A percentile compares a stretch with the other conserved stretches of the same genome.
Evolutionary conservation across 2,329 filamentous ascomycete species (phyloP).

Genomic region (Westerdykella ornata): DNA sequence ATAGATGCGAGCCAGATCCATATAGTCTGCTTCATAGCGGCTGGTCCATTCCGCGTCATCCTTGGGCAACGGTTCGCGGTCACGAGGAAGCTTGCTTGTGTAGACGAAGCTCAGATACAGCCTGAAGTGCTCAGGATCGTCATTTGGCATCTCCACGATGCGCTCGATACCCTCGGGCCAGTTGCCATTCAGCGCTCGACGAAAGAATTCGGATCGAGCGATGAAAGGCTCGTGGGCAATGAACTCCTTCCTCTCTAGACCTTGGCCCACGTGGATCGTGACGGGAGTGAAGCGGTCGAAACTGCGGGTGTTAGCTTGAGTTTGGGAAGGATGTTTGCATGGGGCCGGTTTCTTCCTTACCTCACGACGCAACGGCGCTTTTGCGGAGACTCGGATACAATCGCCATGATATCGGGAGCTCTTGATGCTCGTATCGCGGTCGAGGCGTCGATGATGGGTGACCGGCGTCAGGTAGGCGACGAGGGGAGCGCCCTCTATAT

Average conservation of each 20-base stretch:
- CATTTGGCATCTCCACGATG: conserved; percentile 5
- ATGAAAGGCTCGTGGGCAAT: conserved; percentile 9
- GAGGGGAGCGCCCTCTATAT: background rate
- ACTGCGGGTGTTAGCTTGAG: background rate
- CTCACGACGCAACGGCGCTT: background rate
- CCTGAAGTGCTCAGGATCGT: conserved; percentile 7
- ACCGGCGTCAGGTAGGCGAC: background rate
- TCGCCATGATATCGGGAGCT: background rate
- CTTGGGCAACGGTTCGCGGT: background rate
- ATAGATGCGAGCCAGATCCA: conserved; percentile 1
- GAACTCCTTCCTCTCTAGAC: conserved; percentile 2
- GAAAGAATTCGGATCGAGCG: conserved; percentile 11
- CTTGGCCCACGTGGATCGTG: conserved; percentile 1
- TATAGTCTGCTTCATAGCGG: background rate
- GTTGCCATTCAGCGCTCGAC: conserved; percentile 9
- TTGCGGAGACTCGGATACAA: background rate
- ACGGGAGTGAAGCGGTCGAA: background rate
- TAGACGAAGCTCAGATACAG: conserved; percentile 11
- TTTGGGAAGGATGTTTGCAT: background rate
- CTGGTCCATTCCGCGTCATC: conserved; percentile 1
- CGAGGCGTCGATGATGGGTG: background rate
- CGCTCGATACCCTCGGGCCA: conserved; percentile 9
- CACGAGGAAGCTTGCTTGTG: conserved; percentile 1
- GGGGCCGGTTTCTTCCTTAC: background rate
- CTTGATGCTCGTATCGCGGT: background rate